Conservation (phyloP, 805 yeast species). For the Candida tallmaniae region DNA sequence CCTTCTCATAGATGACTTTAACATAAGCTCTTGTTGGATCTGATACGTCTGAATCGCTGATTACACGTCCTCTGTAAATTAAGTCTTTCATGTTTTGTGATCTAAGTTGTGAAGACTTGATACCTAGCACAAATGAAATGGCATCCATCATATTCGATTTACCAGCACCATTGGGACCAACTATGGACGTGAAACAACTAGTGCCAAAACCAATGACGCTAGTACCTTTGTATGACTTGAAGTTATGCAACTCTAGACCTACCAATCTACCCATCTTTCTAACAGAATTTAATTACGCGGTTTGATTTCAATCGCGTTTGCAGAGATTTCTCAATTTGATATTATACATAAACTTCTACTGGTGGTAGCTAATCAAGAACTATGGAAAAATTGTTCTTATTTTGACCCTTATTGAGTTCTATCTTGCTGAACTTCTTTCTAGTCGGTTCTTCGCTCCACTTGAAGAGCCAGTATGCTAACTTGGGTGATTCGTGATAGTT, state of each 20-base stretch:
- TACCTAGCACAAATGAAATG: slow-evolving; percentile 88
- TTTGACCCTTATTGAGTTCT: slow-evolving; percentile 52
- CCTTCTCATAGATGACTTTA: slow-evolving; percentile 66
- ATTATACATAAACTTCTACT: too few relatives aligned
- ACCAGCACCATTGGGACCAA: slow-evolving; percentile 99
- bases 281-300: too few relatives aligned
- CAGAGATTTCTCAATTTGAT: too few relatives aligned
- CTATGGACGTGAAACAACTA: slow-evolving; percentile 79
- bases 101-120: slow-evolving; percentile 69
- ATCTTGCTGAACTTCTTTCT: slow-evolving; percentile 31
- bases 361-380: too few relatives aligned
- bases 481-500: slow-evolving; percentile 60
- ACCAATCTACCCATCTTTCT: slow-evolving; percentile 89
- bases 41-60: slow-evolving; percentile 10
- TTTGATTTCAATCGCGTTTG: too few relatives aligned
- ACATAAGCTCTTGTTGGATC: slow-evolving; percentile 65
- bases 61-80: slow-evolving; percentile 62
- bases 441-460: slow-evolving; percentile 37
- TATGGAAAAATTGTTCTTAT: slow-evolving; percentile 66
- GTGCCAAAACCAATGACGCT: slow-evolving; percentile 79
- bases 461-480: slow-evolving; percentile 66
- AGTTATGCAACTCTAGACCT: slow-evolving; percentile 76
- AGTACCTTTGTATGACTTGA: slow-evolving; percentile 85
- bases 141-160: slow-evolving; percentile 98
- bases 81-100: slow-evolving; percentile 71